Base-by-base conservation (phyloP, 306 rosid genomes). In the Spatholobus suberectus region DNA sequence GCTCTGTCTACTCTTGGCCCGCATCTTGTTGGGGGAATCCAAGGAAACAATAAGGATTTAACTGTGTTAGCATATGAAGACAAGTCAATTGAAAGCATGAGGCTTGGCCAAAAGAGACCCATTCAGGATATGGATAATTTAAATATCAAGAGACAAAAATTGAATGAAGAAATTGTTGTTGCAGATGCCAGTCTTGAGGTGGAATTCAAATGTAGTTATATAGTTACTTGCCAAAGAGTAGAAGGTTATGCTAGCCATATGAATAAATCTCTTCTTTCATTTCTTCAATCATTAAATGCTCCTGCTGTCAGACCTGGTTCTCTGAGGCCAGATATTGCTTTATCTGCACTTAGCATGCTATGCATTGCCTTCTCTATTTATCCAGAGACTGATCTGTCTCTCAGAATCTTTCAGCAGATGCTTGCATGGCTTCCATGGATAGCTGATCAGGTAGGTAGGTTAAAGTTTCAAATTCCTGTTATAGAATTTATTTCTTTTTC, bases 351-450 rank as follows among this genome's bases (percentile, higher is more conserved):
- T 81, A 93, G 99, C 91, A 87, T 86, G 91, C 92, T 93, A 76
- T 93, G 96, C 84, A 89, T 91, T 86, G 87, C 85, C 71, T 88
- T 96, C 83, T 90, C 90, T 84, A 82, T 86, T 57, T 83, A 84
- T 87, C 94, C 98, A 72, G 93, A 90, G 85, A 92, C 90, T 47
- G 68, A 84, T 79, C 52, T 92, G 75, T 91, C 94, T 55, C 57
- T 75, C 77, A 82, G 63, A 81, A 89, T 93, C 68, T 90, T 89
- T 82, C 87, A 86, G 88, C 92, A 92, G 88, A 96, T 92, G 96
- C 80, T 78, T 65, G 81, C 96, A 72, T 93, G 98, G 97, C 90
- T 96, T 70, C 96, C 98, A 72, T 88, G 93, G 97, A 86, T 92
- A 86, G 86, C 77, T 52, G 88, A 91, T 76, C 93, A 92, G 98